Percentiles rank a stretch among this genome's conserved stretches.
phyloP scores from a whole-genome alignment of 495 filamentous ascomycete species.

The Trichoderma parareesei region DNA sequence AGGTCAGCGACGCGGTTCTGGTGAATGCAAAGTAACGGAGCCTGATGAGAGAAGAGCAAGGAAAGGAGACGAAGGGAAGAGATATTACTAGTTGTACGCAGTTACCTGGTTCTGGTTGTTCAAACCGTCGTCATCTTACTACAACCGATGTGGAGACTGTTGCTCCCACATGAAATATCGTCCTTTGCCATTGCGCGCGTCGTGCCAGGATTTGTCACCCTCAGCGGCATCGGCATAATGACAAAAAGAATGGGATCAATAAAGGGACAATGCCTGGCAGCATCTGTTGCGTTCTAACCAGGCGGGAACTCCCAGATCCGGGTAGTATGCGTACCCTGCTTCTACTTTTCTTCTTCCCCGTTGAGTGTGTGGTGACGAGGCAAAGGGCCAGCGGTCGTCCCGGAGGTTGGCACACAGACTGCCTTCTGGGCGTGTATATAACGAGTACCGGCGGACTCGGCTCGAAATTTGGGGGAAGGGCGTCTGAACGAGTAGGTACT shows the following conservation, averaged over 20 bases:
- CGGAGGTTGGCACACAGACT: background rate
- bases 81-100: background rate
- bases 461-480: background rate
- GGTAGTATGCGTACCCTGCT: background rate
- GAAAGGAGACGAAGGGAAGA: background rate
- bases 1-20: background rate
- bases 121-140: background rate
- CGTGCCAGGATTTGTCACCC: background rate
- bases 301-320: background rate
- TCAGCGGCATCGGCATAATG: background rate
- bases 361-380: background rate
- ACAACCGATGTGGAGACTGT: background rate
- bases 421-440: conserved; percentile 4
- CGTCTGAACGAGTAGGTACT: background rate
- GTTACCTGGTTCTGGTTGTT: background rate
- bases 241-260: background rate
- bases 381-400: background rate
- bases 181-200: background rate
- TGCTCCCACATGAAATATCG: background rate
- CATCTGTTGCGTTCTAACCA: background rate
- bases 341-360: background rate
- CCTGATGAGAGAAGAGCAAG: background rate
- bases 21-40: conserved; percentile 5
- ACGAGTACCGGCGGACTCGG: conserved; percentile 6
- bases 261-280: background rate